Evolutionary conservation across 1,284 basidiomycete genomes (phyloP).

Genomic region (Thelephora terrestris): DNA sequence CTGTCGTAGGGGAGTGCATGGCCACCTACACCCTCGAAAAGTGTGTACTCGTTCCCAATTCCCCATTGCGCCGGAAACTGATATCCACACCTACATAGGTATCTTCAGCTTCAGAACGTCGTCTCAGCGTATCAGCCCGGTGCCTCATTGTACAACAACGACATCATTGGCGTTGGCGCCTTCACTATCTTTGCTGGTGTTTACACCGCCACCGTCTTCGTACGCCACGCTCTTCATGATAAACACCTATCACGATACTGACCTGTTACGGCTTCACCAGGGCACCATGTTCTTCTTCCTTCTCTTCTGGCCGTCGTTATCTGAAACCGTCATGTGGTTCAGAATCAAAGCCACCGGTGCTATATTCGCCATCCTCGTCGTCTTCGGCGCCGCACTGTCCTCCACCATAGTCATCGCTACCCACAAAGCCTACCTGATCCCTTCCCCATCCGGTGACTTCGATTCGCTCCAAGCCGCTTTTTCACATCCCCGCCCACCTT

Average conservation of each 20-base stretch:
- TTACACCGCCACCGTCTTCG: constrained; percentile 3
- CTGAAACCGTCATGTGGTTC: constrained; percentile 1
- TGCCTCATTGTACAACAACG: constrained; percentile 4
- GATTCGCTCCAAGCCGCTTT: background rate
- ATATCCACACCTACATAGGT: background rate
- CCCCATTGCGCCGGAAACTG: background rate
- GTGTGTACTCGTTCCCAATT: background rate
- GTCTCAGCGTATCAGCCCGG: background rate
- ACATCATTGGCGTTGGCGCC: constrained; percentile 1
- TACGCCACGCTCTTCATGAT: background rate
- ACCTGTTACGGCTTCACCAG: background rate
- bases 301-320: constrained; percentile 3
- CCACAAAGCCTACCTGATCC: background rate
- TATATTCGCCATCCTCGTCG: background rate
- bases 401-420: background rate
- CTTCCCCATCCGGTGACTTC: background rate
- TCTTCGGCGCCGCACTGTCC: background rate
- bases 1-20: constrained; percentile 1
- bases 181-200: constrained; percentile 6
- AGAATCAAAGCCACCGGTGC: background rate
- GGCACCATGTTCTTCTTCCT: constrained; percentile 7
- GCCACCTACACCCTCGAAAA: constrained; percentile 4
- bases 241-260: background rate
- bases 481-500: background rate
- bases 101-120: background rate